phyloP scores from a whole-genome alignment of 805 yeast genomes.

The Spathaspora girioi region DNA sequence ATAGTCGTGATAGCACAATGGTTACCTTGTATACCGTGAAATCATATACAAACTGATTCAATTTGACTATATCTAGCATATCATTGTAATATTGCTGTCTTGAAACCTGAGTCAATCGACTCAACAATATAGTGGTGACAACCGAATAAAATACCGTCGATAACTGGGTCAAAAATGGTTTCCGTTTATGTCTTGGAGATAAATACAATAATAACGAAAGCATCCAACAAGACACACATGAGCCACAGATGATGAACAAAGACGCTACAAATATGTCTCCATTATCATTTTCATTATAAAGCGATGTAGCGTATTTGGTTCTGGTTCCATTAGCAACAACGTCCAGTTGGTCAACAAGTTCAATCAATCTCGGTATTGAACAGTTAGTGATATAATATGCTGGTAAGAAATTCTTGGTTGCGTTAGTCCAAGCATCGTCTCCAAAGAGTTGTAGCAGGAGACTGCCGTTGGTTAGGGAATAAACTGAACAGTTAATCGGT shows the following conservation, averaged over 20 bases:
- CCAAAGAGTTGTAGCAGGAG: constrained; percentile 19
- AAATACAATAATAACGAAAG: constrained; percentile 53
- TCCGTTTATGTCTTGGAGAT: constrained; percentile 45
- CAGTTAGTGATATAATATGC: constrained; percentile 50
- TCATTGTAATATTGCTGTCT: constrained; percentile 48
- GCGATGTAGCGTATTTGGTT: constrained; percentile 8
- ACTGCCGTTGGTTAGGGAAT: constrained; percentile 32
- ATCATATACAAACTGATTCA: constrained; percentile 35
- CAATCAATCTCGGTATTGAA: constrained; percentile 23
- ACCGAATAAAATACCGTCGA: constrained; percentile 58
- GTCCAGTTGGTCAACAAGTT: constrained; percentile 4
- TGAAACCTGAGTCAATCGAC: constrained; percentile 44
- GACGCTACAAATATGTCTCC: constrained; percentile 44
- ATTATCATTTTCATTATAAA: constrained; percentile 28
- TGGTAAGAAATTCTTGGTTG: constrained; percentile 23
- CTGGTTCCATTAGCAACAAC: neutral
- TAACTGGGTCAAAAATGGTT: constrained; percentile 55
- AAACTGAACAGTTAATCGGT: constrained; percentile 34
- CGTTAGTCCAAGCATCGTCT: constrained; percentile 11
- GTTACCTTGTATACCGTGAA: constrained; percentile 35
- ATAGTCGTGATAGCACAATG: constrained; percentile 36
- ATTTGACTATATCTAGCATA: constrained; percentile 47
- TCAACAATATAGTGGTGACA: constrained; percentile 49
- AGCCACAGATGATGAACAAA: constrained; percentile 50
- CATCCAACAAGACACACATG: constrained; percentile 69